Conservation (phyloP, 148 eudicot genomes). For the Vaccinium myrtillus region DNA sequence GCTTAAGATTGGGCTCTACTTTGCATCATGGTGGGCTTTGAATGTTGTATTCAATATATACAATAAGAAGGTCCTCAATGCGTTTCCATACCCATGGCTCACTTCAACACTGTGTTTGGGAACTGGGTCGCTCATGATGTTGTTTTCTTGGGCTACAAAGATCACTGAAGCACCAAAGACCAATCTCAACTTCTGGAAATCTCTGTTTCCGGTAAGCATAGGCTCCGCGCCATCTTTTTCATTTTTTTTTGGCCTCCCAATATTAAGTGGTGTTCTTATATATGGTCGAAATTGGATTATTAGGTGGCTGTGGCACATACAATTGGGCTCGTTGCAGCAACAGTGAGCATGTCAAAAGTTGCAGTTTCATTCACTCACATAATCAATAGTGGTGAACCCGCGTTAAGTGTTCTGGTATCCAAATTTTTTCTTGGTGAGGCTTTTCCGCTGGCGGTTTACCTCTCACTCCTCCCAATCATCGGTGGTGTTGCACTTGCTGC, state of each 20-base stretch:
- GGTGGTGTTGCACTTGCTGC: conserved; percentile 56
- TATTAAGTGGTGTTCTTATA: not conserved
- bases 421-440: conserved; percentile 39
- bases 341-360: conserved; percentile 58
- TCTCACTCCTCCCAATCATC: conserved; percentile 50
- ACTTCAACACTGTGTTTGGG: conserved; percentile 54
- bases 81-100: conserved; percentile 59
- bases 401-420: conserved; percentile 42
- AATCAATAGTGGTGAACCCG: conserved; percentile 49
- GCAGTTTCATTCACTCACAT: conserved; percentile 55
- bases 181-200: conserved; percentile 49
- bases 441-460: conserved; percentile 43
- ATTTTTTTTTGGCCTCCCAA: not conserved
- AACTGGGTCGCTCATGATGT: conserved; percentile 47
- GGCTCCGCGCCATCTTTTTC: not conserved
- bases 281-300: not conserved
- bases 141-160: conserved; percentile 49
- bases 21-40: conserved; percentile 54
- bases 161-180: conserved; percentile 47
- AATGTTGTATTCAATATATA: conserved; percentile 51
- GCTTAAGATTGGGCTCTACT: conserved; percentile 43
- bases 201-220: conserved; percentile 44
- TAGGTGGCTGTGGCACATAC: conserved; percentile 62
- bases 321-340: conserved; percentile 59
- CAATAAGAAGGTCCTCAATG: conserved; percentile 58